phyloP scores from a whole-genome alignment of 2,329 filamentous ascomycete species.

The Trichoderma koningiopsis region DNA sequence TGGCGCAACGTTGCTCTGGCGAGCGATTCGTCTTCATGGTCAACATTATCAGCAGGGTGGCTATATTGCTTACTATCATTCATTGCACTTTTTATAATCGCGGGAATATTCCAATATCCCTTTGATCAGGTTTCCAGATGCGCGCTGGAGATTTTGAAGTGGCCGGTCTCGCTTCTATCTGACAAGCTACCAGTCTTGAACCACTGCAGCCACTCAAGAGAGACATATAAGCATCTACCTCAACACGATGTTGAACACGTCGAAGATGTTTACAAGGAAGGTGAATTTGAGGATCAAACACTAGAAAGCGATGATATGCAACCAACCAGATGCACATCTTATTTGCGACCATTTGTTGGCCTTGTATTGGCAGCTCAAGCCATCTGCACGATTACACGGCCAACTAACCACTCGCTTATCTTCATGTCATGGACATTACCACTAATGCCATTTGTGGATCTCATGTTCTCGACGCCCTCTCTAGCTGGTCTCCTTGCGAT shows the following conservation, averaged over 20 bases:
- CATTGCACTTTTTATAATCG: slow-evolving; percentile 25
- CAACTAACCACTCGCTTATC: slow-evolving; percentile 36
- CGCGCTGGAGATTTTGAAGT: slow-evolving; percentile 34
- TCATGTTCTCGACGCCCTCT: slow-evolving; percentile 34
- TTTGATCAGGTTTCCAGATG: slow-evolving; percentile 30
- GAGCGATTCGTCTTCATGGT: slow-evolving; percentile 36
- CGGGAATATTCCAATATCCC: slow-evolving; percentile 35
- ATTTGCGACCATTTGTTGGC: slow-evolving; percentile 14
- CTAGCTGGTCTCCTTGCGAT: slow-evolving; percentile 33
- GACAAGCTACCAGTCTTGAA: background rate
- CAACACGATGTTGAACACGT: slow-evolving; percentile 33
- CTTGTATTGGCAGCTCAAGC: slow-evolving; percentile 30
- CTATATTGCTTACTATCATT: slow-evolving; percentile 33
- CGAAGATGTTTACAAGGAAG: slow-evolving; percentile 14
- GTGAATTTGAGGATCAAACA: slow-evolving; percentile 18
- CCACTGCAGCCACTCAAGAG: background rate
- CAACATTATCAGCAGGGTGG: slow-evolving; percentile 37
- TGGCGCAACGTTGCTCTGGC: slow-evolving; percentile 40
- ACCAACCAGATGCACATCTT: slow-evolving; percentile 24
- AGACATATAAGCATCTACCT: slow-evolving; percentile 26
- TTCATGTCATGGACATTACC: slow-evolving; percentile 42
- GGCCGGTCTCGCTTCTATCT: slow-evolving; percentile 26
- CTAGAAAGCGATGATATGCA: background rate
- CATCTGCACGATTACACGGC: slow-evolving; percentile 32
- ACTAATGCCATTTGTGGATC: slow-evolving; percentile 40